A percentile compares a stretch with the other conserved stretches of the same genome.
Conservation (phyloP, 2,329 filamentous ascomycete species). For the Davidsoniella neocaledoniae region DNA sequence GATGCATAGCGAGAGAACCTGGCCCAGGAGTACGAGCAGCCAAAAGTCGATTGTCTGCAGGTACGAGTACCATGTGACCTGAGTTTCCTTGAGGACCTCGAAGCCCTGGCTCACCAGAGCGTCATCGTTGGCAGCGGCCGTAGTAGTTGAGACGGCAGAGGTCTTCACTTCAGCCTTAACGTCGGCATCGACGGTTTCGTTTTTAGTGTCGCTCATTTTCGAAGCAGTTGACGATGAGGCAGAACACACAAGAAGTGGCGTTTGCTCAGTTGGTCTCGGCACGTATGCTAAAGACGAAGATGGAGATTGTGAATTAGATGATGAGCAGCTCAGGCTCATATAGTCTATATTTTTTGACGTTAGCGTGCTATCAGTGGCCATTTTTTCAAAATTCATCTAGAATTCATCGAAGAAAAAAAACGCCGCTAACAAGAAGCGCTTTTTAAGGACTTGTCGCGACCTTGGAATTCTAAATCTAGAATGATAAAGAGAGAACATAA, state of each 20-base stretch:
- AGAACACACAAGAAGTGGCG: constrained; percentile 6
- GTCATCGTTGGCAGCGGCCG: constrained; percentile 15
- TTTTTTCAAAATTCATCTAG: no score
- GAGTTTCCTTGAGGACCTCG: constrained; percentile 35
- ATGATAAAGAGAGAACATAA: no score
- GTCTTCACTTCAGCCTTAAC: background rate
- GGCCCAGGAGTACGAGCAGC: constrained; percentile 62
- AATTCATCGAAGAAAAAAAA: no score
- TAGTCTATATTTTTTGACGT: background rate
- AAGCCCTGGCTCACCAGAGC: constrained; percentile 34
- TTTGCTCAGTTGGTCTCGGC: background rate
- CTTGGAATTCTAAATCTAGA: no score
- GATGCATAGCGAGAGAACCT: constrained; percentile 76
- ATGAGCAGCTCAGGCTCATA: background rate
- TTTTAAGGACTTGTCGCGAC: no score
- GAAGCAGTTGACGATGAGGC: constrained; percentile 14
- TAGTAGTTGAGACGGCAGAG: background rate
- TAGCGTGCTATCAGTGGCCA: background rate
- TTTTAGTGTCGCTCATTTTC: constrained; percentile 12
- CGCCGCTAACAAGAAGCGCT: no score
- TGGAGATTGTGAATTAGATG: background rate
- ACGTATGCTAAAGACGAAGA: background rate
- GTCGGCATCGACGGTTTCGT: constrained; percentile 7
- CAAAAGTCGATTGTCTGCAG: constrained; percentile 77
- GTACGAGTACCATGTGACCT: constrained; percentile 52